Conservation (phyloP, 176 grass and related monocot genomes). For the Avena sativa region DNA sequence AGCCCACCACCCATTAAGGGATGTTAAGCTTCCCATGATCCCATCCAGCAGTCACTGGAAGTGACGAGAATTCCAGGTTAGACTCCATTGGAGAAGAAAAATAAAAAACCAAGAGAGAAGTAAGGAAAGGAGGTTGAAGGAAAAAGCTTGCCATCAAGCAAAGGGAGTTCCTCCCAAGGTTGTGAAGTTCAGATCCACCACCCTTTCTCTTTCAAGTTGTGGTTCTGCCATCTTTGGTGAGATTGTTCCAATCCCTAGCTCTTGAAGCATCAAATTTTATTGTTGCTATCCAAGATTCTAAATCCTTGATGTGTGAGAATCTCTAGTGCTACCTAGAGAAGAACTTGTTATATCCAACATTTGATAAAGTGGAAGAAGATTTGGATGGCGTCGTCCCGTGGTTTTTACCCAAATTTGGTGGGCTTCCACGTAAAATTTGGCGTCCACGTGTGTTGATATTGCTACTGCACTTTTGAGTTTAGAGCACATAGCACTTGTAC, state of each 20-base stretch:
- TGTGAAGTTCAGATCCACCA: neutral
- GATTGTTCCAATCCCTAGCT: neutral
- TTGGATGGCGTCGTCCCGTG: neutral
- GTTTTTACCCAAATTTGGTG: neutral
- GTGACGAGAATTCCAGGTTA: neutral
- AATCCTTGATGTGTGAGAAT: neutral
- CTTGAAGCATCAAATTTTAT: constrained; percentile 4
- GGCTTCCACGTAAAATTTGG: neutral
- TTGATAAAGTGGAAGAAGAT: neutral
- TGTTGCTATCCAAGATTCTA: neutral
- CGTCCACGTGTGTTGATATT: neutral
- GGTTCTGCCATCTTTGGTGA: neutral
- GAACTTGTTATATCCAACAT: neutral
- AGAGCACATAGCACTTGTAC: neutral
- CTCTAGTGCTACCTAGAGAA: neutral
- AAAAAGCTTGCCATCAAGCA: neutral
- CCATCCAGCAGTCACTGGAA: neutral
- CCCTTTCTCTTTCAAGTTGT: neutral
- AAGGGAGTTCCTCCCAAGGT: neutral
- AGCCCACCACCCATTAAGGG: neutral
- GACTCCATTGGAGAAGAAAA: neutral
- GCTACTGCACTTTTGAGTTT: neutral
- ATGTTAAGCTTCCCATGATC: neutral
- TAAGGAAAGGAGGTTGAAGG: neutral
- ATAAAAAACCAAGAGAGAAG: neutral